A percentile compares a stretch with the other conserved stretches of the same genome.
Evolutionary conservation across 2,329 filamentous ascomycete species (phyloP).

Genomic region (Dothideomycetes sp.): DNA sequence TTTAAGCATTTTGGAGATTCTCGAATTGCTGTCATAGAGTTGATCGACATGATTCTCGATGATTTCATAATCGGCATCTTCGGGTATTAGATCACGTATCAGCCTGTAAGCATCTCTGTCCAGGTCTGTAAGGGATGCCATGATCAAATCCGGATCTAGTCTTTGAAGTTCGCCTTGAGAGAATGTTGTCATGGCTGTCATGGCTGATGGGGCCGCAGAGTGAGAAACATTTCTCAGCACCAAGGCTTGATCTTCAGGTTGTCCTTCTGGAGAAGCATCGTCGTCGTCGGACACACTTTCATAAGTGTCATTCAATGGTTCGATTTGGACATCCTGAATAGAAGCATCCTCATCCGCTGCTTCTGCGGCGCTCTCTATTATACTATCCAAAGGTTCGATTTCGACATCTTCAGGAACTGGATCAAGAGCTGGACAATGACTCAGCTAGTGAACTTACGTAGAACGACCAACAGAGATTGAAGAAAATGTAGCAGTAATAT

Average conservation of each 20-base stretch:
- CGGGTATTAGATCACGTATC: slow-evolving; percentile 16
- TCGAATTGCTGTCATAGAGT: slow-evolving; percentile 24
- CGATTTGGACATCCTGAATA: too few relatives aligned
- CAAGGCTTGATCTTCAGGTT: neutral
- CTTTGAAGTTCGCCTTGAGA: slow-evolving; percentile 31
- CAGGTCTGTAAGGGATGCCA: slow-evolving; percentile 29
- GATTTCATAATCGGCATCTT: slow-evolving; percentile 13
- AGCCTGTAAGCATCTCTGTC: slow-evolving; percentile 17
- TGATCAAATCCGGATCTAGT: slow-evolving; percentile 30
- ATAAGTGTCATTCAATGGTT: neutral
- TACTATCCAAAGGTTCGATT: neutral
- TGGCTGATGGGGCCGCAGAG: slow-evolving; percentile 21
- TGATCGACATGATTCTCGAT: slow-evolving; percentile 17
- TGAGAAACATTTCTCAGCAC: slow-evolving; percentile 1
- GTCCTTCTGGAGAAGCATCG: neutral
- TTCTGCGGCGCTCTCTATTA: slow-evolving; percentile 10
- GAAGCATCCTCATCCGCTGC: neutral
- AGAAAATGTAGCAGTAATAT: neutral
- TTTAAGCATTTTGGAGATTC: slow-evolving; percentile 26
- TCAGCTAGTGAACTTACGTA: too few relatives aligned
- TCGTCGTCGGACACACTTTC: slow-evolving; percentile 4
- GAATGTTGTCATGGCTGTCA: slow-evolving; percentile 35
- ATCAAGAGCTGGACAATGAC: neutral
- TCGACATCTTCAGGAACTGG: neutral
- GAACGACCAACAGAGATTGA: too few relatives aligned